These are phyloP conservation scores for Lentinula sp. DNA, from an alignment of 768 basidiomycete species.

Conservation along the genomic window DNA sequence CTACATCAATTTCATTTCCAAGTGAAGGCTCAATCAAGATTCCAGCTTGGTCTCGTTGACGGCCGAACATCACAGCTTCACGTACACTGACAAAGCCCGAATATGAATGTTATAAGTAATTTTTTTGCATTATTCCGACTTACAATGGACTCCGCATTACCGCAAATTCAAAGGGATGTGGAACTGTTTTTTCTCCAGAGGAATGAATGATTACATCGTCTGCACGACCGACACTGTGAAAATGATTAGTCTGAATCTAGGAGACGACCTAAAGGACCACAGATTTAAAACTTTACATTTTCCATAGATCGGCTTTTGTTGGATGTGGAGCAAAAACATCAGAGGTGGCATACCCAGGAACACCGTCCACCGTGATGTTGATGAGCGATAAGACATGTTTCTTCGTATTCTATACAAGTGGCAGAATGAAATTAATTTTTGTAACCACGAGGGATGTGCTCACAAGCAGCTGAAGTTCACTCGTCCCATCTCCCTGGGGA, in stretches of 20 bases:
- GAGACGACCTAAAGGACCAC: too few relatives aligned
- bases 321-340: conserved; percentile 42
- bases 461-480: conserved; percentile 6
- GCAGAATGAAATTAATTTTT: too few relatives aligned
- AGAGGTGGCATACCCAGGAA: conserved; percentile 32
- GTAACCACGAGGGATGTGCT: not conserved
- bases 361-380: conserved; percentile 21
- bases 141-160: conserved; percentile 17
- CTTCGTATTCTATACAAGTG: conserved; percentile 8
- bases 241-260: too few relatives aligned
- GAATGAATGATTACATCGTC: conserved; percentile 25
- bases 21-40: conserved; percentile 23
- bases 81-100: conserved; percentile 14
- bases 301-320: conserved; percentile 28
- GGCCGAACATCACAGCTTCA: conserved; percentile 35
- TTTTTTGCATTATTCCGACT: conserved; percentile 6
- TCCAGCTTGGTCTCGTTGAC: conserved; percentile 24
- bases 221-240: conserved; percentile 20
- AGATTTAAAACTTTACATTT: not conserved
- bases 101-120: too few relatives aligned
- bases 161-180: conserved; percentile 20
- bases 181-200: conserved; percentile 26
- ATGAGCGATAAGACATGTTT: conserved; percentile 16
- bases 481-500: conserved; percentile 5
- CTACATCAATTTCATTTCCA: conserved; percentile 21